Evolutionary conservation across 2,329 filamentous ascomycete species (phyloP).

Genomic region (Neocatenulostroma microsporum): DNA sequence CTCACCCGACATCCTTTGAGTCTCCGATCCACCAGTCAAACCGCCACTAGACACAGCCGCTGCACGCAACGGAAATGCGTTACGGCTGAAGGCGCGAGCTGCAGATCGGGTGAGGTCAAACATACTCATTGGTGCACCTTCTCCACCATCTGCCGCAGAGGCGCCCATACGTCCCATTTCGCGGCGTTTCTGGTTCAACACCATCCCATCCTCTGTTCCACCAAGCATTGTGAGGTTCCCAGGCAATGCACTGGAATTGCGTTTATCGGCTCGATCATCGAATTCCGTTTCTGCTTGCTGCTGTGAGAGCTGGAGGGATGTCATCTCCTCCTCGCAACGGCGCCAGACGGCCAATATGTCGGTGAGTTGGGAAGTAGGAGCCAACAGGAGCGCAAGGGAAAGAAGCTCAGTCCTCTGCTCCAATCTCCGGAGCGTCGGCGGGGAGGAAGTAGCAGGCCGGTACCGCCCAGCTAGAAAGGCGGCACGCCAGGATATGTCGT

Average conservation of each 20-base stretch:
- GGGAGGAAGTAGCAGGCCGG: conserved; percentile 41
- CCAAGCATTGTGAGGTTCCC: conserved; percentile 37
- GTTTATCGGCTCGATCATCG: conserved; percentile 57
- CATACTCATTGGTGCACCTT: conserved; percentile 46
- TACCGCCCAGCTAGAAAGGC: conserved; percentile 70
- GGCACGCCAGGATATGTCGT: conserved; percentile 70
- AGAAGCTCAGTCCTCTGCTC: conserved; percentile 77
- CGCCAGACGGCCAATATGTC: conserved; percentile 70
- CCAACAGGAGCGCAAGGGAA: conserved; percentile 65
- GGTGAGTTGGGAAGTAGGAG: conserved; percentile 60
- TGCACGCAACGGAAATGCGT: conserved; percentile 39
- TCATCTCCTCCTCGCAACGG: conserved; percentile 69
- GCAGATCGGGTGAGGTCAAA: conserved; percentile 46
- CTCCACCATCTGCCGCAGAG: conserved; percentile 25
- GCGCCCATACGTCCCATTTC: conserved; percentile 29
- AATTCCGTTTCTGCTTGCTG: conserved; percentile 61
- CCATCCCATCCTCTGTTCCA: conserved; percentile 27
- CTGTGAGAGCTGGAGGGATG: conserved; percentile 58
- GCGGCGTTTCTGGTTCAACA: conserved; percentile 34
- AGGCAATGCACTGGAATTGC: conserved; percentile 29
- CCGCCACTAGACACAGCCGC: conserved; percentile 2
- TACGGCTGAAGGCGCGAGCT: conserved; percentile 39
- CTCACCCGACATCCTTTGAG: background rate
- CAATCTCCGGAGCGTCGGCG: conserved; percentile 57
- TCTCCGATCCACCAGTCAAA: background rate